phyloP scores from a whole-genome alignment of 441 rosid genomes.

The Bocquillonia castaneifolia region DNA sequence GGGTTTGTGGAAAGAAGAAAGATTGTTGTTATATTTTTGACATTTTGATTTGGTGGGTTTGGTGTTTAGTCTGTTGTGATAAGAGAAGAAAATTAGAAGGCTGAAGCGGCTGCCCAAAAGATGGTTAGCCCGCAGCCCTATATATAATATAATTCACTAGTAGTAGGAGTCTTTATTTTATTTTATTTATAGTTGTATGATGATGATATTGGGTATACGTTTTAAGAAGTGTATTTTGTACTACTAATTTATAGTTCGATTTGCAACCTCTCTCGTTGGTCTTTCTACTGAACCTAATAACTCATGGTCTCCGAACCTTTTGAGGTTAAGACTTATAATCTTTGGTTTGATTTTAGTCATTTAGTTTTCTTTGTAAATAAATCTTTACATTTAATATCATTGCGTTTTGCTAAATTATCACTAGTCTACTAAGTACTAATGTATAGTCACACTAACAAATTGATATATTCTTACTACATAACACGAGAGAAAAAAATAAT shows the following conservation, averaged over 20 bases:
- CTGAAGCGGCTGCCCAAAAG: conserved; percentile 43
- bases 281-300: not conserved
- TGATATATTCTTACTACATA: too few species aligned
- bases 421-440: too few species aligned
- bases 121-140: conserved; percentile 47
- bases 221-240: conserved; percentile 18
- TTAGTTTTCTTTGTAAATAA: too few species aligned
- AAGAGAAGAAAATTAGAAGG: conserved; percentile 16
- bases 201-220: conserved; percentile 13
- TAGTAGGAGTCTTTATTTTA: not conserved
- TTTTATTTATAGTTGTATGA: not conserved
- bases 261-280: not conserved
- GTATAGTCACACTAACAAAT: too few species aligned
- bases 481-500: too few species aligned
- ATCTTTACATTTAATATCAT: too few species aligned
- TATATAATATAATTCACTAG: not conserved
- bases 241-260: conserved; percentile 19
- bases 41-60: conserved; percentile 19
- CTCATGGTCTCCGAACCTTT: too few species aligned
- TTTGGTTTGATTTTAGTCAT: too few species aligned
- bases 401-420: too few species aligned
- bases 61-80: not conserved
- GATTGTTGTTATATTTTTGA: not conserved
- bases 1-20: not conserved
- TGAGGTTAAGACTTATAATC: too few species aligned